Evolutionary conservation across 164 flowering plant genomes (phyloP).

Genomic region (Chimonanthus praecox): DNA sequence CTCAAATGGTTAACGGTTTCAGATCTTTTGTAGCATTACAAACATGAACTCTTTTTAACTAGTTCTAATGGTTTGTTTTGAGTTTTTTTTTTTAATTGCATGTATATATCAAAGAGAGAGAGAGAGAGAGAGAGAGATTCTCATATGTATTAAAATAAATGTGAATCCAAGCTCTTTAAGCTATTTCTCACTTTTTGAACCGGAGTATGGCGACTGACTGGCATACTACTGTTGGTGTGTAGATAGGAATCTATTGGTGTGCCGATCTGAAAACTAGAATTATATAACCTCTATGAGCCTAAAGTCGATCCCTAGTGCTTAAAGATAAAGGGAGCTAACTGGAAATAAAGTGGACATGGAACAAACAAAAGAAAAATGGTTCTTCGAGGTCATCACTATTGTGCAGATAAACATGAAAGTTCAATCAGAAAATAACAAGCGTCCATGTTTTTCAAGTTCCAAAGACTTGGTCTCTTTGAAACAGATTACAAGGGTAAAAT

Average conservation of each 20-base stretch:
- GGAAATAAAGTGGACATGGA: neutral
- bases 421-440: slow-evolving; percentile 3
- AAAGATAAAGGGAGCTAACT: neutral
- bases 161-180: slow-evolving; percentile 7
- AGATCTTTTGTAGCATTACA: slow-evolving; percentile 5
- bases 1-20: slow-evolving; percentile 4
- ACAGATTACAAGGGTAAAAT: no score
- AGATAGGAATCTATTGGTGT: no score
- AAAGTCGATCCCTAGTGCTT: neutral
- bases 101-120: slow-evolving; percentile 1
- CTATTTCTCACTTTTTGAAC: neutral
- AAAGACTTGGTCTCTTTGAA: neutral
- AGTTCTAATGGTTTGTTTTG: slow-evolving; percentile 3
- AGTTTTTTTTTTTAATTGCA: neutral
- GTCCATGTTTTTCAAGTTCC: slow-evolving; percentile 6
- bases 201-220: neutral
- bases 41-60: slow-evolving; percentile 14
- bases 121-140: no score
- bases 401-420: slow-evolving; percentile 3
- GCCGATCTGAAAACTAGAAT: neutral
- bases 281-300: neutral
- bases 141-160: slow-evolving; percentile 12
- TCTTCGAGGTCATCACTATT: neutral
- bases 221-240: no score
- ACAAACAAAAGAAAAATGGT: neutral